Base-by-base conservation (phyloP, 192 early-diverging fungal genomes). In the Coemansia sp. region DNA sequence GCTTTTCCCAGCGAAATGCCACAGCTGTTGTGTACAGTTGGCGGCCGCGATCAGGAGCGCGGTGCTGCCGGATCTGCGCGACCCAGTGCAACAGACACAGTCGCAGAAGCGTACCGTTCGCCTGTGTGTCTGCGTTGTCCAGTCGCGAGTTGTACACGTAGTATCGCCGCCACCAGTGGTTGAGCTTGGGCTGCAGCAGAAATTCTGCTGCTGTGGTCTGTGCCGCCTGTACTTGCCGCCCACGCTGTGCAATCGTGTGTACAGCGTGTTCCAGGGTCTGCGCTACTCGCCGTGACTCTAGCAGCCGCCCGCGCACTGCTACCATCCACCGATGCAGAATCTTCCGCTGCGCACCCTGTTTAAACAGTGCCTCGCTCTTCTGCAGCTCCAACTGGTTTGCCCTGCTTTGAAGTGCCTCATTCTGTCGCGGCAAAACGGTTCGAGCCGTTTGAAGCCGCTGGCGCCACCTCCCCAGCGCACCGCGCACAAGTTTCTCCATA, bases 1-100 rank as follows among this genome's bases (percentile, higher is more conserved):
- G 68, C 43, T 65, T 67, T 37, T 73, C 67, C 77, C 77, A 79
- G 12, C 77, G 62, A 35, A 79, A 73, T 2, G 64, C 68, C 25
- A 69, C 29, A 1, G 71, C 77, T 10, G 25, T 26, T 6, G 23
- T 63, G 45, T 51, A 52, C 17, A 35, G 54, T 52, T 57, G 31
- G 14, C 12, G 35, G 39, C 52, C 50, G 11, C 4, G 27, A 6
- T 16, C 22, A 0, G 12, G 50, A 23, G 50, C 12, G 1, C 25
- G 31, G 23, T 63, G 35, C 3, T 29, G 37, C 14, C 59, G 70
- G 10, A 31, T 59, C 60, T 49, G 27, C 26, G 45, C 37, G 38
- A 56, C 22, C 76, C 77, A 74, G 47, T 54, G 63, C 29, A 61
- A 26, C 6, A 79, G 19, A n/a, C 77, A 79, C 21, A n/a, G 27